Conservation (phyloP, 768 basidiomycete genomes). For the Rickenella mellea region DNA sequence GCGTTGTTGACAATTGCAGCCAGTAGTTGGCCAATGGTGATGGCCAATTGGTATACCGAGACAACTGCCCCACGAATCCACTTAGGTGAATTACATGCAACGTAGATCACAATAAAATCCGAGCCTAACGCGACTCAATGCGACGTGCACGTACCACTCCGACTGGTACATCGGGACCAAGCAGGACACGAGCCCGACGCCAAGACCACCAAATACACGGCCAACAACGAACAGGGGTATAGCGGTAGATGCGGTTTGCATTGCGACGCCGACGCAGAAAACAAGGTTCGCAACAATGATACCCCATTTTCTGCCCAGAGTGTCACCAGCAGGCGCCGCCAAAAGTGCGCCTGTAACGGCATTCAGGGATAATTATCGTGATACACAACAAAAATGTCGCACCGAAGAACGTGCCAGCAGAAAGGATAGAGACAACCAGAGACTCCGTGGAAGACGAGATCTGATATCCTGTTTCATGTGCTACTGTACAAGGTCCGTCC, state of each 20-base stretch:
- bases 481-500: constrained; percentile 11
- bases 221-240: constrained; percentile 58
- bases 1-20: constrained; percentile 61
- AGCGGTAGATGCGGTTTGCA: constrained; percentile 49
- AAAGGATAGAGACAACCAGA: constrained; percentile 44
- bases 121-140: constrained; percentile 2
- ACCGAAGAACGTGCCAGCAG: constrained; percentile 34
- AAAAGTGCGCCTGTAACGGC: constrained; percentile 33
- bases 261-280: constrained; percentile 55
- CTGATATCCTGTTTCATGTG: constrained; percentile 13
- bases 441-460: constrained; percentile 37
- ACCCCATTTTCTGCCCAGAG: constrained; percentile 39
- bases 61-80: constrained; percentile 71
- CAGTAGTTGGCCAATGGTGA: constrained; percentile 68
- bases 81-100: constrained; percentile 60
- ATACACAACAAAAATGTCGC: no score
- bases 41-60: constrained; percentile 60
- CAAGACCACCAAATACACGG: constrained; percentile 71
- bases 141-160: constrained; percentile 47
- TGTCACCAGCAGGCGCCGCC: constrained; percentile 43
- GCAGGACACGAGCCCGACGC: constrained; percentile 71
- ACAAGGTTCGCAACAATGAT: constrained; percentile 36
- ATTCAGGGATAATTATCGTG: no score
- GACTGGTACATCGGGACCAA: constrained; percentile 54
- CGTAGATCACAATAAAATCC: no score